Conservation (phyloP, 1,284 basidiomycete genomes). For the Heterobasidion parviporum region DNA sequence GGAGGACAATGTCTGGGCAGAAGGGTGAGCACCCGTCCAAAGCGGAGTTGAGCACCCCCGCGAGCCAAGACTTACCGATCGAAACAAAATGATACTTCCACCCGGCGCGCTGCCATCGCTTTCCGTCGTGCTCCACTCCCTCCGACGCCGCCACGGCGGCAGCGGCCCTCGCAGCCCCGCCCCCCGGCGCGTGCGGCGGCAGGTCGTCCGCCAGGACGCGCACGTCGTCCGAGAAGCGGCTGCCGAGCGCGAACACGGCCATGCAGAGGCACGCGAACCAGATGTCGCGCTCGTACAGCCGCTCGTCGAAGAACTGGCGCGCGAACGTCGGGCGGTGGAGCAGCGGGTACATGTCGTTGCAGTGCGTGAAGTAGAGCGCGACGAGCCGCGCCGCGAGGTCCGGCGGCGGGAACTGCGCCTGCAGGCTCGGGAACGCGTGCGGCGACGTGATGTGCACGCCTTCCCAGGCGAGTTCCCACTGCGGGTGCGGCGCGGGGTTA, state of each 20-base stretch:
- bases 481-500: not conserved
- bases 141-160: no score
- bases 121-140: conserved; percentile 22
- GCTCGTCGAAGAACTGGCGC: conserved; percentile 28
- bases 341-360: conserved; percentile 35
- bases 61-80: conserved; percentile 5
- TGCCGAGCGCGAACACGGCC: conserved; percentile 40
- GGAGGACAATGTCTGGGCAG: conserved; percentile 13
- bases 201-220: conserved; percentile 32
- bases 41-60: not conserved
- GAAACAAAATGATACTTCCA: conserved; percentile 10
- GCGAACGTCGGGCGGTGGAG: conserved; percentile 44
- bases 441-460: conserved; percentile 28
- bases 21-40: not conserved
- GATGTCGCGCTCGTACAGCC: conserved; percentile 30
- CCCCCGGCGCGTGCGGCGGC: conserved; percentile 5
- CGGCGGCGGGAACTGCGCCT: conserved; percentile 44
- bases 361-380: conserved; percentile 38
- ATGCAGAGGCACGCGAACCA: conserved; percentile 43
- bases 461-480: conserved; percentile 61
- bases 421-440: conserved; percentile 27
- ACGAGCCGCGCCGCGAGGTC: conserved; percentile 39
- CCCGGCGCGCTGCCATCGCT: conserved; percentile 13
- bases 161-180: no score
- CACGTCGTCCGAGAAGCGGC: conserved; percentile 37